Evolutionary conservation across 768 basidiomycete species (phyloP).

Genomic region (Tephrocybe rancida): DNA sequence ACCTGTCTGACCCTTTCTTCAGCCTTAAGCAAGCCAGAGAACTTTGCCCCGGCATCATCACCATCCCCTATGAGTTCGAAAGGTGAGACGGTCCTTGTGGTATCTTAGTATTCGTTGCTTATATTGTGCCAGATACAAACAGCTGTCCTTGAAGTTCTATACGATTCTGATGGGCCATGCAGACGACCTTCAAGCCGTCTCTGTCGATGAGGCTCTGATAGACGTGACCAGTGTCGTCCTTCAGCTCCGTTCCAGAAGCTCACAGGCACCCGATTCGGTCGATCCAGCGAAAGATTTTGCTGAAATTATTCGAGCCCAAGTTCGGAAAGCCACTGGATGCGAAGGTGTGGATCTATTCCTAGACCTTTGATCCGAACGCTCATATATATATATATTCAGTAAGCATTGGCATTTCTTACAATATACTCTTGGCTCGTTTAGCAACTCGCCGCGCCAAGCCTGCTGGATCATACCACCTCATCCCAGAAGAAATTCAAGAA

Average conservation of each 20-base stretch:
- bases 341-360: constrained; percentile 55
- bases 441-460: constrained; percentile 94
- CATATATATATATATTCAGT: constrained; percentile 52
- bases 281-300: constrained; percentile 82
- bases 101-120: not conserved
- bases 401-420: constrained; percentile 90
- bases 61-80: constrained; percentile 95
- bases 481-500: constrained; percentile 47
- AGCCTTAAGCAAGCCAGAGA: constrained; percentile 74
- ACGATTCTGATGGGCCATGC: constrained; percentile 88
- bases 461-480: constrained; percentile 80
- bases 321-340: constrained; percentile 80
- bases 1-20: constrained; percentile 3
- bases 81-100: constrained; percentile 40
- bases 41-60: constrained; percentile 70
- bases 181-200: constrained; percentile 93
- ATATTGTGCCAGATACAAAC: constrained; percentile 68
- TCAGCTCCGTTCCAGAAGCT: constrained; percentile 32
- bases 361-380: not conserved
- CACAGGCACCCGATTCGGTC: constrained; percentile 24
- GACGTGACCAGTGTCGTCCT: constrained; percentile 74
- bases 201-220: constrained; percentile 94
- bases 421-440: constrained; percentile 90
- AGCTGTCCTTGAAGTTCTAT: constrained; percentile 86
- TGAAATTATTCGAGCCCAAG: constrained; percentile 75